These are phyloP conservation scores for Candida dubliniensis DNA, from an alignment of 1,139 yeast species.

Conservation along the genomic window DNA sequence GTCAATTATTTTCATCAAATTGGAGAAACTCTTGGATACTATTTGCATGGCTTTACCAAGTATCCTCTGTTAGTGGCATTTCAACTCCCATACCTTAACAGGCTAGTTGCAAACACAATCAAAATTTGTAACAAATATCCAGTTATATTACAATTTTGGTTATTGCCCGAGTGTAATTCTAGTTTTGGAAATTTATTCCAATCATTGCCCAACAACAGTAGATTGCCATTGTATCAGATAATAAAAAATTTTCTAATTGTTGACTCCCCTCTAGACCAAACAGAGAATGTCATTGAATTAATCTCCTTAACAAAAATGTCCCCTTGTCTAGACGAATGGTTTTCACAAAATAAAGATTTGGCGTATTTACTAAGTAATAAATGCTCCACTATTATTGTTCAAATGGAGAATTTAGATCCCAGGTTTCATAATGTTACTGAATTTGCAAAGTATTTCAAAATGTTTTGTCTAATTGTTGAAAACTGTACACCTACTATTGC, in stretches of 20 bases:
- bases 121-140: constrained; percentile 12
- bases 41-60: constrained; percentile 8
- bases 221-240: constrained; percentile 8
- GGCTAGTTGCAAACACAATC: constrained; percentile 6
- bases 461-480: constrained; percentile 8
- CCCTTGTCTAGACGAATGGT: constrained; percentile 8
- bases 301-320: constrained; percentile 9
- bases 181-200: background rate
- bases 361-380: constrained; percentile 3
- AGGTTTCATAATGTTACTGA: constrained; percentile 3
- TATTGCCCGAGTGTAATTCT: constrained; percentile 2
- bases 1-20: constrained; percentile 3
- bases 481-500: constrained; percentile 6
- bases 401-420: background rate
- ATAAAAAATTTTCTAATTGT: constrained; percentile 5
- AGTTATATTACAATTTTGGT: constrained; percentile 12
- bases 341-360: constrained; percentile 5
- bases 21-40: constrained; percentile 13
- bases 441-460: constrained; percentile 5
- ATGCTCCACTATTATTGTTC: background rate
- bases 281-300: constrained; percentile 6
- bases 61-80: constrained; percentile 3
- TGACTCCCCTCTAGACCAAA: constrained; percentile 5
- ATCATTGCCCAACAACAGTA: background rate
- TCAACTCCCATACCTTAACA: constrained; percentile 6